phyloP scores from a whole-genome alignment of 768 basidiomycete genomes.

The Xerocomellus chrysenteron region DNA sequence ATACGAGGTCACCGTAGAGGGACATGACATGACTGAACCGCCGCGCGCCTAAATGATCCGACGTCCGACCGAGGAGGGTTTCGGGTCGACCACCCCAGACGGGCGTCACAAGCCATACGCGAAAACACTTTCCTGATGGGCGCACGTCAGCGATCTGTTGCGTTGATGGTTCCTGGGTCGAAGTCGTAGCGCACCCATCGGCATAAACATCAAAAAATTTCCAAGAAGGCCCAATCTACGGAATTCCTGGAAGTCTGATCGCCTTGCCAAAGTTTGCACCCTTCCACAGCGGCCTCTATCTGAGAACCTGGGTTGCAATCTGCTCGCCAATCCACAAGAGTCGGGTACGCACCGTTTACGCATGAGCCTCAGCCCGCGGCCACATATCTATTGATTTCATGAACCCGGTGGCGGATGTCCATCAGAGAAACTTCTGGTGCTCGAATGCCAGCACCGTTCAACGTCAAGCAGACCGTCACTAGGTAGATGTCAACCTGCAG shows the following conservation, averaged over 20 bases:
- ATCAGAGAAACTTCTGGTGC: not conserved
- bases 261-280: slow-evolving; percentile 2
- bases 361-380: not conserved
- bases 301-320: not conserved
- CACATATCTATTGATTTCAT: not conserved
- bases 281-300: not conserved
- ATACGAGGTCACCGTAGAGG: not conserved
- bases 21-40: not conserved
- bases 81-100: not conserved
- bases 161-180: slow-evolving; percentile 22
- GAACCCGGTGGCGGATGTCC: slow-evolving; percentile 23
- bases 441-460: slow-evolving; percentile 1
- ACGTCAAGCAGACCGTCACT: slow-evolving; percentile 1
- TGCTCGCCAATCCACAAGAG: not conserved
- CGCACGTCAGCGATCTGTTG: slow-evolving; percentile 12
- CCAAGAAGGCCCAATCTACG: slow-evolving; percentile 9
- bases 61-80: not conserved
- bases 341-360: slow-evolving; percentile 3
- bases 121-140: not conserved
- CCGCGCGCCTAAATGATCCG: not conserved
- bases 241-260: slow-evolving; percentile 17
- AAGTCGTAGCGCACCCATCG: slow-evolving; percentile 14
- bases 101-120: not conserved
- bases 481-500: slow-evolving; percentile 1
- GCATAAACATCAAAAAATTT: slow-evolving; percentile 19